phyloP scores from a whole-genome alignment of 345 rosid species.

The Boechera stricta region DNA sequence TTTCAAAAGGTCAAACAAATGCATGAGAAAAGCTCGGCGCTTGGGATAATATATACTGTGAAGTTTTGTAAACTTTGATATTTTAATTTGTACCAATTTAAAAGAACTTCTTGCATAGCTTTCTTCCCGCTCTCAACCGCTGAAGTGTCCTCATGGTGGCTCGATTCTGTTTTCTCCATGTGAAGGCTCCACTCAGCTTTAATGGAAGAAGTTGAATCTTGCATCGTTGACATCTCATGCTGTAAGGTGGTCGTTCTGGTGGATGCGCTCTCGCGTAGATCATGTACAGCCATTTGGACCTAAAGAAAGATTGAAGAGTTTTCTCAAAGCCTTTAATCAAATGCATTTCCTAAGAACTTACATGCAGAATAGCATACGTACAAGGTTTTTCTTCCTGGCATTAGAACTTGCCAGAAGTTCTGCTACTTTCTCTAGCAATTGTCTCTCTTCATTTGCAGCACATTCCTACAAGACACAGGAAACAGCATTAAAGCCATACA shows the following conservation, averaged over 20 bases:
- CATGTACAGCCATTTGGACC: constrained; percentile 93
- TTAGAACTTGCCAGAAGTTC: constrained; percentile 83
- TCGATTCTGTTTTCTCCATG: constrained; percentile 82
- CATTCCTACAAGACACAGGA: constrained; percentile 62
- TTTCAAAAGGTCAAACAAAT: constrained; percentile 34
- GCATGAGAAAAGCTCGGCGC: not conserved
- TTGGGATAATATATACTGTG: constrained; percentile 1
- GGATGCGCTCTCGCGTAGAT: constrained; percentile 78
- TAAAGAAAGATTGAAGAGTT: constrained; percentile 31
- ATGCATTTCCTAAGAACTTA: constrained; percentile 1
- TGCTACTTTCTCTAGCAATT: constrained; percentile 88
- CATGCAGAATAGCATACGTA: constrained; percentile 34
- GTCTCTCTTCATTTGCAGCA: constrained; percentile 85
- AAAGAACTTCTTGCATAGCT: constrained; percentile 77
- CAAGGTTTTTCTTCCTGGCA: constrained; percentile 89
- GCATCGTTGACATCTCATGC: constrained; percentile 93
- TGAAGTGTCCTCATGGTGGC: constrained; percentile 68
- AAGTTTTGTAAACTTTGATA: constrained; percentile 12
- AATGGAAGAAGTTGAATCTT: constrained; percentile 74
- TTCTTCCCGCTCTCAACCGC: constrained; percentile 81
- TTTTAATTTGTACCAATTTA: constrained; percentile 63
- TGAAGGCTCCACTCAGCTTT: constrained; percentile 80
- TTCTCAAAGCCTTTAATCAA: constrained; percentile 17
- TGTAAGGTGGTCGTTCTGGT: constrained; percentile 75
- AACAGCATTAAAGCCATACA: constrained; percentile 1